Evolutionary conservation across 352 stramenopile species (phyloP).

Genomic region (Pilasporangium apinafurcum): DNA sequence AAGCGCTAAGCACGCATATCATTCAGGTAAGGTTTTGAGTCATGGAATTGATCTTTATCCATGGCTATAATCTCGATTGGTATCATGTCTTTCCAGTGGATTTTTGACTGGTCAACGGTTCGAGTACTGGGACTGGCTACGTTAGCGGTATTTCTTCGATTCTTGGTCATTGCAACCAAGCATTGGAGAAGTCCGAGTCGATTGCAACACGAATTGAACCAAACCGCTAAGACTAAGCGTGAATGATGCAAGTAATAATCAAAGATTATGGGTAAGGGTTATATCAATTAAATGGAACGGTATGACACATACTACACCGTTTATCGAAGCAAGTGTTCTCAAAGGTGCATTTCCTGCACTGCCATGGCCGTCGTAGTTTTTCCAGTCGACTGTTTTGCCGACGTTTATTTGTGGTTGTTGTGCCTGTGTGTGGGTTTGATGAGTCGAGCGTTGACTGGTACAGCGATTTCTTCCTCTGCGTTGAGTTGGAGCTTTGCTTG

Average conservation of each 20-base stretch:
- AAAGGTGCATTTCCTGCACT: slow-evolving; percentile 55
- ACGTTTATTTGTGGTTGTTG: not conserved
- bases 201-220: too few relatives aligned
- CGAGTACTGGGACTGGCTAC: too few relatives aligned
- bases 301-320: slow-evolving; percentile 62
- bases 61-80: not conserved
- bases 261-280: too few relatives aligned
- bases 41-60: not conserved
- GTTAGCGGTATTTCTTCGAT: too few relatives aligned
- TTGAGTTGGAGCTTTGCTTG: too few relatives aligned
- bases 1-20: slow-evolving; percentile 12
- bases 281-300: slow-evolving; percentile 18
- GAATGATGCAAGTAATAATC: too few relatives aligned
- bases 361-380: slow-evolving; percentile 30
- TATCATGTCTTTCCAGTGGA: slow-evolving; percentile 4
- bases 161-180: too few relatives aligned
- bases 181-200: too few relatives aligned
- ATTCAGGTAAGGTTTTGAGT: slow-evolving; percentile 19
- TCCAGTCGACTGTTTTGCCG: slow-evolving; percentile 5
- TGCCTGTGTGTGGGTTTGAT: slow-evolving; percentile 17
- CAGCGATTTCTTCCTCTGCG: slow-evolving; percentile 11
- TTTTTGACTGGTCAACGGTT: slow-evolving; percentile 18
- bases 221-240: too few relatives aligned
- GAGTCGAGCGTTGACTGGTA: slow-evolving; percentile 33
- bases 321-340: slow-evolving; percentile 73